A percentile compares a stretch with the other conserved stretches of the same genome.
Evolutionary conservation across 306 rosid genomes (phyloP).

Genomic region (Rubus parviflorus): DNA sequence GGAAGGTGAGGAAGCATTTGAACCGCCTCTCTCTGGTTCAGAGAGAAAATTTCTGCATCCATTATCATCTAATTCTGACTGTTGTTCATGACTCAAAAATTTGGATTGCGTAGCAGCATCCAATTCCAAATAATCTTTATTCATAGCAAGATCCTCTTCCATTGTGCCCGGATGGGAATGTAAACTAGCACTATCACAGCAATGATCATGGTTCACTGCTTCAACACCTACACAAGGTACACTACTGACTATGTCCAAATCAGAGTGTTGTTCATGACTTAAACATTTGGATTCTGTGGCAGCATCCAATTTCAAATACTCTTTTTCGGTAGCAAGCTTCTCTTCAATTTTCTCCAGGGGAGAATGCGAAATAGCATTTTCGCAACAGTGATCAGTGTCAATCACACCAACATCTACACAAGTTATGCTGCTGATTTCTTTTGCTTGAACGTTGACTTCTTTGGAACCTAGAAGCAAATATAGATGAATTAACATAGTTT

Average conservation of each 20-base stretch:
- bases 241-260: constrained; percentile 14
- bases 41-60: constrained; percentile 17
- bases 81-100: constrained; percentile 34
- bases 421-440: constrained; percentile 37
- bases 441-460: constrained; percentile 31
- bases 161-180: constrained; percentile 24
- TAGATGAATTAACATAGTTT: constrained; percentile 12
- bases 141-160: constrained; percentile 30
- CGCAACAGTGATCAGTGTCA: constrained; percentile 35
- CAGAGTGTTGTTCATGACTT: constrained; percentile 33
- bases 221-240: constrained; percentile 43
- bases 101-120: constrained; percentile 35
- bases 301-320: constrained; percentile 32
- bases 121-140: constrained; percentile 31
- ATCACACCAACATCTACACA: constrained; percentile 42
- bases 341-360: constrained; percentile 35
- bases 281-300: constrained; percentile 28
- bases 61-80: constrained; percentile 28
- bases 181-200: constrained; percentile 39
- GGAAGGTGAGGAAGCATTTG: constrained; percentile 30
- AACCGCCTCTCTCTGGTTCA: constrained; percentile 37
- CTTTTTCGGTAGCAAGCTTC: constrained; percentile 27
- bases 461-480: constrained; percentile 33
- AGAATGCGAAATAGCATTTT: constrained; percentile 31
- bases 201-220: constrained; percentile 32